A percentile compares a stretch with the other conserved stretches of the same genome.
phyloP scores from a whole-genome alignment of 495 filamentous ascomycete species.

The Neurospora sp. region DNA sequence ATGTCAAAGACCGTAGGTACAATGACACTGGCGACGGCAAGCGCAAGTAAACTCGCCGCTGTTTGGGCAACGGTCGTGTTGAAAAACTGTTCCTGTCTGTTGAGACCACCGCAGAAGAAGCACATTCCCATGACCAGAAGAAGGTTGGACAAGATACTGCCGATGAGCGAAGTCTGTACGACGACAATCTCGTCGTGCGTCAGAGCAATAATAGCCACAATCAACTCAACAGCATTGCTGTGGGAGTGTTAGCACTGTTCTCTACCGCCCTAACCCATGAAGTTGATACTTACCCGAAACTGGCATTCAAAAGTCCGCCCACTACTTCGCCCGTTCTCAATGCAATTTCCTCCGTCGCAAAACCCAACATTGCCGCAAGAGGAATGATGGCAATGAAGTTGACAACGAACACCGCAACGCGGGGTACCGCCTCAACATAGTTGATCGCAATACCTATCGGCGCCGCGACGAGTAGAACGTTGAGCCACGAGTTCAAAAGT shows the following conservation, averaged over 20 bases:
- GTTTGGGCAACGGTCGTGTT: constrained; percentile 92
- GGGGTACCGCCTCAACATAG: constrained; percentile 44
- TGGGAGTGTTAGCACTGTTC: constrained; percentile 4
- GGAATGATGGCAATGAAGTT: constrained; percentile 89
- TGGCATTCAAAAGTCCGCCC: constrained; percentile 78
- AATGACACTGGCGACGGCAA: constrained; percentile 71
- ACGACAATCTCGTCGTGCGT: constrained; percentile 64
- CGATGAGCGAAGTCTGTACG: constrained; percentile 86
- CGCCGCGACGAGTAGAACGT: constrained; percentile 66
- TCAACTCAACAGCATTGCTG: constrained; percentile 85
- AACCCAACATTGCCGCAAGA: constrained; percentile 78
- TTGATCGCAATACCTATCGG: constrained; percentile 69
- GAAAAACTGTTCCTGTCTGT: constrained; percentile 75
- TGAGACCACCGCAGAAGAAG: constrained; percentile 81
- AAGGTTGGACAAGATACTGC: constrained; percentile 83
- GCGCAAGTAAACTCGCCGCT: constrained; percentile 67
- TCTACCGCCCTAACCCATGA: not conserved
- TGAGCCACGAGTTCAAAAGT: constrained; percentile 73
- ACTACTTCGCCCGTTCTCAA: constrained; percentile 75
- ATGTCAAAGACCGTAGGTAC: constrained; percentile 77
- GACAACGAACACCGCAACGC: constrained; percentile 62
- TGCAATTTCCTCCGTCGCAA: constrained; percentile 84
- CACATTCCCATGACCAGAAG: constrained; percentile 88
- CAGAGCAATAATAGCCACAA: constrained; percentile 79
- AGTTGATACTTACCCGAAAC: constrained; percentile 57